Conservation (phyloP, 106 monocot species). For the Dioscorea zingiberensis region DNA sequence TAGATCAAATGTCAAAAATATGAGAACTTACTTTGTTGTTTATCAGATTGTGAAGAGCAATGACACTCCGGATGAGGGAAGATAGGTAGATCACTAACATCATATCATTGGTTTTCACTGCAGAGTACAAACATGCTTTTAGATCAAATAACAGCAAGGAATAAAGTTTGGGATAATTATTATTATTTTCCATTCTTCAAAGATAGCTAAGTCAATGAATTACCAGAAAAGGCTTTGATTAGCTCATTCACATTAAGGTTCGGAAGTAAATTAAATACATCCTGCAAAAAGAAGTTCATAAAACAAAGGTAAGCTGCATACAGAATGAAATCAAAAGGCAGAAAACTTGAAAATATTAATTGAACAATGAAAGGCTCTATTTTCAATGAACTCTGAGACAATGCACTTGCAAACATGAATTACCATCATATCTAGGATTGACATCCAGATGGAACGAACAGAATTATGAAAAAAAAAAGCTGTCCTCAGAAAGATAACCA, state of each 20-base stretch:
- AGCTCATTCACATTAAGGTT: conserved; percentile 95
- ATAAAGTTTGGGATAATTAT: not conserved
- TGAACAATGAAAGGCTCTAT: too few relatives aligned
- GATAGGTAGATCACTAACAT: conserved; percentile 98
- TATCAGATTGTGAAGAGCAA: conserved; percentile 97
- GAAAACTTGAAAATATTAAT: too few relatives aligned
- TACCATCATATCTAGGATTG: too few relatives aligned
- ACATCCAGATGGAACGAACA: too few relatives aligned
- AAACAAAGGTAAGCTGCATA: not conserved
- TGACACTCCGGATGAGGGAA: conserved; percentile 95
- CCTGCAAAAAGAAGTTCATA: conserved; percentile 27
- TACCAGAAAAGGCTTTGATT: conserved; percentile 91
- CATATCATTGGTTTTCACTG: conserved; percentile 99
- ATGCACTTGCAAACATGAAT: too few relatives aligned
- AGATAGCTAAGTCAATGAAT: not conserved
- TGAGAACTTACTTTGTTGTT: conserved; percentile 73
- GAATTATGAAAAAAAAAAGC: too few relatives aligned
- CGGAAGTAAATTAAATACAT: conserved; percentile 98
- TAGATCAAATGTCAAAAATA: not conserved
- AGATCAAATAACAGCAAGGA: not conserved
- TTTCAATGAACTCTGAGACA: too few relatives aligned
- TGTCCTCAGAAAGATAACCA: too few relatives aligned
- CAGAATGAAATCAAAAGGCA: not conserved
- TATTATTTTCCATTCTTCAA: too few relatives aligned
- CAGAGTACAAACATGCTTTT: conserved; percentile 9